Evolutionary conservation across 352 stramenopile genomes (phyloP), one percentile per base, ranked within the genome.

Genomic region (Saprolegnia diclina): DNA sequence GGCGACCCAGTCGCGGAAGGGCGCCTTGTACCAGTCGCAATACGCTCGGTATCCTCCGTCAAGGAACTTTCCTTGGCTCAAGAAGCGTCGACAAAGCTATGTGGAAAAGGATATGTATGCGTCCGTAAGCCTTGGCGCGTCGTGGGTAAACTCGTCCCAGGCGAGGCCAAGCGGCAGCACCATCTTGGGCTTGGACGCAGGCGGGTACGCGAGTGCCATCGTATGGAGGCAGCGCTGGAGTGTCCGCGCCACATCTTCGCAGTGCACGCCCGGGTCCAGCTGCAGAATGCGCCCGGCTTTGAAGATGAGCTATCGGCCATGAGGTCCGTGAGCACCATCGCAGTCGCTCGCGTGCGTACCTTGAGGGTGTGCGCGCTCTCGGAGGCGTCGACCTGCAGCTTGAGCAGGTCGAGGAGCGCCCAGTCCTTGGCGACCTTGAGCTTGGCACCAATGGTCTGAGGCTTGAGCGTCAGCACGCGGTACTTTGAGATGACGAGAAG

Each of bases 21-120:
- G 56, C 16, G 40, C 40, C 16, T 38, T 21, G 38, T 66, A 42
- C 21, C 19, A 55, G 32, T 66, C 57, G 40, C 10, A 54, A 40
- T 42, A 55, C 7, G 57, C 57, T 37, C 40, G 21, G 57, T 64
- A 16, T n/a, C 21, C 11, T n/a, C 10, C 19, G 55, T 63, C 35
- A 63, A 63, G 55, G 35, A 63, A n/a, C 18, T 11, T 22, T 21
- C 10, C n/a, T 19, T n/a, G 10, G n/a, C 10, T 45, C 19, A 18
- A 21, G 14, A 40, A 13, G 11, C 18, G 26, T 24, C 42, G 35
- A 46, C 4, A 3, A 16, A 64, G 9, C 1, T 3, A 35, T 4
- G 24, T 64, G 14, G n/a, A n/a, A 64, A 64, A 64, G 56, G 56
- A 64, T 64, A 64, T 64, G 13, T 42, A 55, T 55, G 57, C 40